Base-by-base conservation (phyloP, 305 asterid genomes). In the Fraxinus nigra region DNA sequence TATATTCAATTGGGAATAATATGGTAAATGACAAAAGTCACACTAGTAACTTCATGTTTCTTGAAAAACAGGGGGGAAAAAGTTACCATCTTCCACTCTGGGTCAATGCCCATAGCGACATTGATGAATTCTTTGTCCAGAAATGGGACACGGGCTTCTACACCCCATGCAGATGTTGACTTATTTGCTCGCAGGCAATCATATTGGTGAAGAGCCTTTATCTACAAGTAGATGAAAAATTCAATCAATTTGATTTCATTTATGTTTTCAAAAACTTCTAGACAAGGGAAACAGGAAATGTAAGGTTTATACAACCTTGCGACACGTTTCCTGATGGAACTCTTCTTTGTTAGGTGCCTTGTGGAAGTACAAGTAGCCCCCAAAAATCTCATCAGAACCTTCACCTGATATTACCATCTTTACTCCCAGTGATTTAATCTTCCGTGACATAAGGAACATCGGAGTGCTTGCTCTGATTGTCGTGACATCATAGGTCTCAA, bases 381-480 rank as follows among this genome's bases (percentile, higher is more conserved):
- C 99, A 76, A 96, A 96, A 67, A 96, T 85, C 92, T 96, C 99
- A 37, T 96, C 99, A n/a, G 99, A 85, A 20, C 98, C 98, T 89
- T 96, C 99, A 35, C 99, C 99, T 2, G 99, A 94, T 51, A 96
- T 78, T n/a, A 96, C 99, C 99, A 96, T 94, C 89, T 96, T 96
- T 26, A 96, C 99, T 26, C 99, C 98, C 0, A 95, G 90, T 0
- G 99, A 94, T 86, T 96, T 96, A 76, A 96, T 96, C 88, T 96
- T 96, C 24, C 99, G 93, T 0, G 99, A 94, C 96, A 96, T 96
- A 10, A 96, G 96, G 85, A 94, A 96, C 98, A 96, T 96, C 3
- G 99, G 99, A 22, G 98, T 94, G 91, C 99, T 96, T 76, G 99
- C 98, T 87, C 99, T 86, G 81, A 96, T 94, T 32, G 99, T 96